Conservation (phyloP, 805 yeast species). For the Spathaspora gorwiae region DNA sequence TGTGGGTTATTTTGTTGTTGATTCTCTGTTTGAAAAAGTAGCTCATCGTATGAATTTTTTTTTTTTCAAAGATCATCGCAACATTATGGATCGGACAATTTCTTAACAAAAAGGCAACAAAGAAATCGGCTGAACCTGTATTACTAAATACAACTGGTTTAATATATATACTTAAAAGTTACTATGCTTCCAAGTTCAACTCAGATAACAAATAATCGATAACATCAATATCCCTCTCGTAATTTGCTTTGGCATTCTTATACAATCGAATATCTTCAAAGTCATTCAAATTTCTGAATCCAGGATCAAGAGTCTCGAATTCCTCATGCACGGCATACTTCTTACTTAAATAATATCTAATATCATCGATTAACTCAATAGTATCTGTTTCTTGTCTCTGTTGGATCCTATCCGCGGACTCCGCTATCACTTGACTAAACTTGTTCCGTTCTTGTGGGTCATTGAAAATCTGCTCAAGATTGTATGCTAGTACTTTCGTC, state of each 20-base stretch:
- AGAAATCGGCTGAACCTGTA: too few relatives aligned
- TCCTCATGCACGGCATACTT: conserved; percentile 28
- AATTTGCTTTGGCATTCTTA: conserved; percentile 13
- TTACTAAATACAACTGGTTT: too few relatives aligned
- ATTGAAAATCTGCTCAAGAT: conserved; percentile 34
- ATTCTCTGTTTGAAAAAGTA: neutral
- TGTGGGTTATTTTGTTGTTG: neutral
- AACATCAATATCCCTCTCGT: conserved; percentile 24
- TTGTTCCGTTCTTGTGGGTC: conserved; percentile 24
- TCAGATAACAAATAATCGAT: conserved; percentile 24
- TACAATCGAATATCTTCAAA: conserved; percentile 15
- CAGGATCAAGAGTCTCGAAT: conserved; percentile 21
- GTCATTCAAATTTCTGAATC: conserved; percentile 6
- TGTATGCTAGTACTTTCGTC: conserved; percentile 53
- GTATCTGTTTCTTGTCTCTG: conserved; percentile 72
- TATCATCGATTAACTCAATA: conserved; percentile 74
- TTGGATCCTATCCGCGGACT: conserved; percentile 53
- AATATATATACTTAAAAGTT: too few relatives aligned
- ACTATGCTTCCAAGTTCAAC: conserved; percentile 27
- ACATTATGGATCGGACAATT: neutral
- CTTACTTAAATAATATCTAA: conserved; percentile 55
- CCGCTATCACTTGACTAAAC: conserved; percentile 21
- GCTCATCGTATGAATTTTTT: conserved; percentile 11
- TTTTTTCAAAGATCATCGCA: neutral
- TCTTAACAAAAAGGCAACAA: conserved; percentile 1